Conservation (phyloP, 2,329 filamentous ascomycete genomes). For the Colletotrichum echinochloae region DNA sequence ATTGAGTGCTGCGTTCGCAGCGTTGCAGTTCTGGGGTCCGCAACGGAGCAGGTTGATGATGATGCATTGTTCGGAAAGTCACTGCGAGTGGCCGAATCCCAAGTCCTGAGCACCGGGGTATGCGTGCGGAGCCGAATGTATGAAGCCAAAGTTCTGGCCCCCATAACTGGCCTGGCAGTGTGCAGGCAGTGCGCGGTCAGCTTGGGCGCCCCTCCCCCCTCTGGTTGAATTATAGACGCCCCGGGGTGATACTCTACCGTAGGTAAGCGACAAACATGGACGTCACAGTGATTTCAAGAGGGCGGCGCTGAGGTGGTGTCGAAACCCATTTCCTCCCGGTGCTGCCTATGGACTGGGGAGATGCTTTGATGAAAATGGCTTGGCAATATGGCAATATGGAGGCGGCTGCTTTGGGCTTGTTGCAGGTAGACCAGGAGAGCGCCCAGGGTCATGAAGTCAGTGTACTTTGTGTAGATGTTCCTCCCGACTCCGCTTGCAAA, state of each 20-base stretch:
- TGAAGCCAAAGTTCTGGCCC: conserved; percentile 13
- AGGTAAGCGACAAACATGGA: conserved; percentile 16
- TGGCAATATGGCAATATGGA: conserved; percentile 7
- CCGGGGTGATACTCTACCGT: conserved; percentile 1
- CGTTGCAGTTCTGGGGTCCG: conserved; percentile 5
- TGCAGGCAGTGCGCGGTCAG: conserved; percentile 33
- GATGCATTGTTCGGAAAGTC: background rate
- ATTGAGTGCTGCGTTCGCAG: background rate
- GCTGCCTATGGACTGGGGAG: conserved; percentile 9
- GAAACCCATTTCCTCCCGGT: background rate
- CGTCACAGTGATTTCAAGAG: conserved; percentile 1
- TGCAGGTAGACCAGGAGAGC: background rate
- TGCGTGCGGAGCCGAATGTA: background rate
- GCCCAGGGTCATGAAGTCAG: conserved; percentile 13
- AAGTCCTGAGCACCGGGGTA: conserved; percentile 2
- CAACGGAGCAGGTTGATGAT: background rate
- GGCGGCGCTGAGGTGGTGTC: conserved; percentile 1
- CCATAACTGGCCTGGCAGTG: conserved; percentile 26
- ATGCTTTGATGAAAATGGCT: conserved; percentile 6
- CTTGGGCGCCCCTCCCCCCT: conserved; percentile 20
- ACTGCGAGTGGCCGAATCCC: conserved; percentile 11
- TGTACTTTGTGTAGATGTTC: conserved; percentile 14
- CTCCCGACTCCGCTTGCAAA: background rate
- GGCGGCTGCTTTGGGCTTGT: background rate
- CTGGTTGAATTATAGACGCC: conserved; percentile 9